Evolutionary conservation across 495 filamentous ascomycete genomes (phyloP).

Genomic region (Trichoderma asperelloides): DNA sequence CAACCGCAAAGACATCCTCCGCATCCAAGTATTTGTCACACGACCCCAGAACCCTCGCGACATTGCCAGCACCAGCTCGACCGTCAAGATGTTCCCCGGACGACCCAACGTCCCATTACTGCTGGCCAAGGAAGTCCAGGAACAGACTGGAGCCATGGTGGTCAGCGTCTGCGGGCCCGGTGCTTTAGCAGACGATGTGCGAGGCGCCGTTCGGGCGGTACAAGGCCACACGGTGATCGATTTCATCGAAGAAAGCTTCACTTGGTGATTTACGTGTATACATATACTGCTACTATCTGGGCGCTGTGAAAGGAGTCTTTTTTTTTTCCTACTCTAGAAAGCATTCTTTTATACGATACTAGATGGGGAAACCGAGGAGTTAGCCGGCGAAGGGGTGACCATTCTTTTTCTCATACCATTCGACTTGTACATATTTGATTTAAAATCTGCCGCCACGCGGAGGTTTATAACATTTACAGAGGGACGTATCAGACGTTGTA

Average conservation of each 20-base stretch:
- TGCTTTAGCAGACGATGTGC: conserved; percentile 71
- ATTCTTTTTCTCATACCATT: neutral
- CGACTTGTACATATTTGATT: conserved; percentile 4
- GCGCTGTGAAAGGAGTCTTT: neutral
- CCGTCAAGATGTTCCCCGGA: conserved; percentile 83
- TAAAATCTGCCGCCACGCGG: neutral
- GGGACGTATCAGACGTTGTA: conserved; percentile 8
- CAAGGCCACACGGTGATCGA: conserved; percentile 59
- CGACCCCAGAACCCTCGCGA: conserved; percentile 65
- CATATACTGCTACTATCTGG: conserved; percentile 8
- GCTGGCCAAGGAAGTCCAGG: conserved; percentile 64
- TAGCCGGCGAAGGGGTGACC: neutral
- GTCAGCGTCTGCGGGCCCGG: conserved; percentile 87
- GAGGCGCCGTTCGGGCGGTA: conserved; percentile 58
- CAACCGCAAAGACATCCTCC: conserved; percentile 64
- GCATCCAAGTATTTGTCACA: conserved; percentile 81
- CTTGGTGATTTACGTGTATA: conserved; percentile 51
- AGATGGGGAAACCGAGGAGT: neutral
- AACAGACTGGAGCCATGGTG: conserved; percentile 78
- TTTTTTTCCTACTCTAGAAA: too few relatives aligned
- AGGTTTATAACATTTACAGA: neutral
- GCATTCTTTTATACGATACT: neutral
- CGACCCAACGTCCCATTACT: conserved; percentile 74
- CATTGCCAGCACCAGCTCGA: conserved; percentile 57
- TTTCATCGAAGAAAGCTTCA: conserved; percentile 82